Conservation (phyloP, 225 moss, liverwort and hornwort genomes). For the Anthoceros angustus region DNA sequence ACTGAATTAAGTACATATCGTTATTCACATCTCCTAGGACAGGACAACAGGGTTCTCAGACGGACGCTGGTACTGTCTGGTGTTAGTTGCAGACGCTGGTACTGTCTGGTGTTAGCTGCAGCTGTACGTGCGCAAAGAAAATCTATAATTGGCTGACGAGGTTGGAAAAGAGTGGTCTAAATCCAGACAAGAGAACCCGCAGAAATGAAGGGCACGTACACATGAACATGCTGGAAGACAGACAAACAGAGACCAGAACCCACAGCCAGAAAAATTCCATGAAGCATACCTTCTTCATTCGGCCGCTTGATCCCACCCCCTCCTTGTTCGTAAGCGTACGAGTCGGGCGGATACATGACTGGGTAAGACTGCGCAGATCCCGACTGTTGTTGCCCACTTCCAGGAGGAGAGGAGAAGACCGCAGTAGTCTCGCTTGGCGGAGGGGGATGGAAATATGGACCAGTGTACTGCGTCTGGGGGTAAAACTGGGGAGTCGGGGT, state of each 20-base stretch:
- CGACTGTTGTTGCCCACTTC: background rate
- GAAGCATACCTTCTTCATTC: background rate
- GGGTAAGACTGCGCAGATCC: background rate
- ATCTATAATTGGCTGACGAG: background rate
- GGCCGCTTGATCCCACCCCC: background rate
- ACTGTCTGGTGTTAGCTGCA: too few species aligned
- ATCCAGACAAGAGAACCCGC: too few species aligned
- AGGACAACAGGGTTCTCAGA: too few species aligned
- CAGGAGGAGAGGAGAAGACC: too few species aligned
- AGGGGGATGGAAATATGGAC: background rate
- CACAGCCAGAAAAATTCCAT: background rate
- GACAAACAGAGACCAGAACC: background rate
- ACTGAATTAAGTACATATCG: too few species aligned
- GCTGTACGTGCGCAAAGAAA: background rate
- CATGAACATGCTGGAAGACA: too few species aligned
- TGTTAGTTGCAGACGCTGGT: too few species aligned
- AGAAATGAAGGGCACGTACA: too few species aligned
- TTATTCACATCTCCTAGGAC: too few species aligned
- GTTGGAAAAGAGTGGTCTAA: background rate
- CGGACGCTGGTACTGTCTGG: too few species aligned
- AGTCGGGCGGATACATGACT: background rate
- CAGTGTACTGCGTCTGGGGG: background rate
- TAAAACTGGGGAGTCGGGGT: background rate
- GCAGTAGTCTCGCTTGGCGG: background rate
- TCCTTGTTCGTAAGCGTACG: background rate